These are phyloP conservation scores for Collybia sordida DNA, from an alignment of 768 basidiomycete genomes.

Conservation along the genomic window DNA sequence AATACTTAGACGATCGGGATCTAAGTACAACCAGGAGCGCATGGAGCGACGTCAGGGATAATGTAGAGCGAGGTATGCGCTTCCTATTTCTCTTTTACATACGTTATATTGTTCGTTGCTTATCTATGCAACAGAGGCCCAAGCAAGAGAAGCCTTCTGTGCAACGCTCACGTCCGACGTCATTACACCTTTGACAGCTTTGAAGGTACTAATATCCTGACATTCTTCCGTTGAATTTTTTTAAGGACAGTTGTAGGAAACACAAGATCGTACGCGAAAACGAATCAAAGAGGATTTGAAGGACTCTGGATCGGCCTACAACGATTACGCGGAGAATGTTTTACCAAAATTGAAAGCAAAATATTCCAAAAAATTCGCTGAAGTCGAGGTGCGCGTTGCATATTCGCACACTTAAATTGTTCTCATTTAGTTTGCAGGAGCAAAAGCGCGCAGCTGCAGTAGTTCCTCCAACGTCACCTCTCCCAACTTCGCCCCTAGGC, in stretches of 20 bases:
- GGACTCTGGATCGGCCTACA: conserved; percentile 71
- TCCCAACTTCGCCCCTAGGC: conserved; percentile 30
- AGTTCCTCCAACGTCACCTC: conserved; percentile 28
- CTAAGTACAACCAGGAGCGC: conserved; percentile 64
- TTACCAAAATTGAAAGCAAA: conserved; percentile 78
- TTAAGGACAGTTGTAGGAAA: conserved; percentile 52
- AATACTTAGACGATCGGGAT: conserved; percentile 72
- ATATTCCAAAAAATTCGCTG: conserved; percentile 84
- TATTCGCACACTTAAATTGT: not conserved
- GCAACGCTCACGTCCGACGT: conserved; percentile 69
- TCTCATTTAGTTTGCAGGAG: conserved; percentile 45
- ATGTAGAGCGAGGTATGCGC: conserved; percentile 71
- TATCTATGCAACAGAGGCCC: conserved; percentile 57
- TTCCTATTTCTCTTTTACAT: not conserved
- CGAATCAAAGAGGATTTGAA: conserved; percentile 91
- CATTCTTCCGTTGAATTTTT: not conserved
- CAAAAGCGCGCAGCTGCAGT: conserved; percentile 52
- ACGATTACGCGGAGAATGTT: conserved; percentile 77
- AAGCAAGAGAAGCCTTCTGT: conserved; percentile 79
- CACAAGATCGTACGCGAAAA: conserved; percentile 88
- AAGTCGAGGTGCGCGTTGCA: conserved; percentile 66
- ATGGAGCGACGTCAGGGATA: conserved; percentile 86
- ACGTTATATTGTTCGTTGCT: conserved; percentile 6
- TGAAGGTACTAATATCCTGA: conserved; percentile 52
- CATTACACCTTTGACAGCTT: conserved; percentile 60